phyloP scores from a whole-genome alignment of 2,329 filamentous ascomycete genomes.

The Hypoxylon sp. region DNA sequence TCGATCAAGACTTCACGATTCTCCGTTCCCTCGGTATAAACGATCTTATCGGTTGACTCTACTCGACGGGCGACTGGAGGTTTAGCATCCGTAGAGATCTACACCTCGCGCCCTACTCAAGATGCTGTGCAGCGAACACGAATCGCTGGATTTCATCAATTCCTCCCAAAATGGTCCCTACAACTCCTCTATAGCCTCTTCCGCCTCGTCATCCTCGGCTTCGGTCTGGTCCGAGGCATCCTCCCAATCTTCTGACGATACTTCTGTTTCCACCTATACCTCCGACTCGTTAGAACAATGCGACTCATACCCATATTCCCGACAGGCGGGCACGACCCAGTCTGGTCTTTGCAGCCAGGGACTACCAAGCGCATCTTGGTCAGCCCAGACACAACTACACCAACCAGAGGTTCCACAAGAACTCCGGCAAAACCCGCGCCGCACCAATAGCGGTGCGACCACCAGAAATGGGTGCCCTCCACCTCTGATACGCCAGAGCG shows the following conservation, averaged over 20 bases:
- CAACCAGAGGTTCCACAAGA: constrained; percentile 66
- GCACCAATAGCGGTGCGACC: constrained; percentile 65
- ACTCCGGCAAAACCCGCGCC: constrained; percentile 73
- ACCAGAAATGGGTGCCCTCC: constrained; percentile 74
- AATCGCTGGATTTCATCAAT: constrained; percentile 64
- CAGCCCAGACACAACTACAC: constrained; percentile 47
- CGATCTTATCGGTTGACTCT: constrained; percentile 63
- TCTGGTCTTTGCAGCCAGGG: constrained; percentile 50
- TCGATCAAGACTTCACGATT: constrained; percentile 57
- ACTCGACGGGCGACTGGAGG: constrained; percentile 68
- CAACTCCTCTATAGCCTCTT: constrained; percentile 77
- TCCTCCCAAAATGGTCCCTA: constrained; percentile 69
- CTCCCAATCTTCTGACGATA: constrained; percentile 76
- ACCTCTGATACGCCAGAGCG: constrained; percentile 83
- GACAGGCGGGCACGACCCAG: constrained; percentile 50
- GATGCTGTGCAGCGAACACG: constrained; percentile 68
- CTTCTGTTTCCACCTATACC: constrained; percentile 71
- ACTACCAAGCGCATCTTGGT: constrained; percentile 50
- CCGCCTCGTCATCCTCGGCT: constrained; percentile 79
- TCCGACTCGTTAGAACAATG: constrained; percentile 64
- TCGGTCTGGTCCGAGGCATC: constrained; percentile 83
- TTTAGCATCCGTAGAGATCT: constrained; percentile 45
- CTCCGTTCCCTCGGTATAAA: constrained; percentile 51
- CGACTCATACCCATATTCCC: constrained; percentile 57
- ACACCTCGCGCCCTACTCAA: constrained; percentile 57